Evolutionary conservation across 176 grass and related monocot genomes (phyloP), one percentile per base, ranked within the genome.

Genomic region (Leersia perrieri): DNA sequence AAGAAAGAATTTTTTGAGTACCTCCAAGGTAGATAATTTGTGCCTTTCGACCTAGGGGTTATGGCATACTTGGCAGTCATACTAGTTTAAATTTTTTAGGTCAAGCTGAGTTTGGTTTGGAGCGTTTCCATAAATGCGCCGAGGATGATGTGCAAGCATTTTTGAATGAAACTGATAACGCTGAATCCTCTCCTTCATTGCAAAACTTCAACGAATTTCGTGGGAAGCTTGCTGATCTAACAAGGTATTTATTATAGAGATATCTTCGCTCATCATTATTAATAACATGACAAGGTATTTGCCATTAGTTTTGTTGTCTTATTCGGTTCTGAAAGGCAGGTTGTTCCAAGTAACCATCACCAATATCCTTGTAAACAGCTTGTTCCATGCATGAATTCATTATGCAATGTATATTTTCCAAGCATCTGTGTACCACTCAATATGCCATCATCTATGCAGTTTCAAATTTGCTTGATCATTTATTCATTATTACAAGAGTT

Each of bases 1-100:
- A 98, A 91, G 77, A 88, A 86, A 78, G 92, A 85, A 35, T 94
- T 98, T 84, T 98, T 98, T 5, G 95, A 94, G 84, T 98, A 98
- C 72, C 78, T 92, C 40, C 95, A 98, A 98, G 95, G 95, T 98
- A 65, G 49, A 53, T 53, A 53, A 53, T 58, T 53, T 75, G 11
- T 47, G 27, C 61, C 5, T 68, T 72, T 35, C 27, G 8, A 71
- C 3, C 5, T n/a, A 53, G 20, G 49, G 5, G 49, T 22, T 53
- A 22, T 9, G 20, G 20, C 49, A 53, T 8, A 22, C 20, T 53
- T 53, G 18, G 22, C 0, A 2, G 20, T 7, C 6, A 22, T 53
- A 53, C 20, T 8, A 8, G 49, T 53, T 53, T 53, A 79, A 84
- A 79, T 25, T 82, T 75, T 49, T 26, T 72, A 92, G 95, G 95